Evolutionary conservation across 768 basidiomycete species (phyloP).

Genomic region (Mycena indigotica): DNA sequence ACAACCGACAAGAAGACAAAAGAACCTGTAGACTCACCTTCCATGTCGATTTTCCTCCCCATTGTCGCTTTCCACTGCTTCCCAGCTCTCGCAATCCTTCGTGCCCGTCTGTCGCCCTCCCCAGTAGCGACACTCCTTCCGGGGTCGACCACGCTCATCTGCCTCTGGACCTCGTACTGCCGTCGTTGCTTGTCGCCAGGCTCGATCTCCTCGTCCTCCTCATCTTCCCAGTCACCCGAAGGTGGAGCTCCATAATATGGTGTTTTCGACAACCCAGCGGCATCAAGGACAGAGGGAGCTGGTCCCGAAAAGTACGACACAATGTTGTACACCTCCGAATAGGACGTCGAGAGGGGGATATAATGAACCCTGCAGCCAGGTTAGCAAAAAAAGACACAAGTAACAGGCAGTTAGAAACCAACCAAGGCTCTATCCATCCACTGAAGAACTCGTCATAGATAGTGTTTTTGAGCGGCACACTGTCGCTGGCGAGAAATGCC

Average conservation of each 20-base stretch:
- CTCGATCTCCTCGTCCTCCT: too few species aligned
- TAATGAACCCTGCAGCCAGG: constrained; percentile 78
- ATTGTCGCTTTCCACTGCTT: constrained; percentile 88
- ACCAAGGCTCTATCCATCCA: constrained; percentile 91
- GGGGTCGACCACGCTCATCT: not conserved
- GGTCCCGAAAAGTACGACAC: constrained; percentile 92
- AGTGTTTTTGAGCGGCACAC: constrained; percentile 86
- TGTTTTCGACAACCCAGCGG: constrained; percentile 52
- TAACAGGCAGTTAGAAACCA: constrained; percentile 20
- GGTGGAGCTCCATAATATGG: not conserved
- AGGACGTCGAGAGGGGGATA: constrained; percentile 86
- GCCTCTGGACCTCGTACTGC: not conserved
- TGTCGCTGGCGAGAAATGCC: constrained; percentile 83
- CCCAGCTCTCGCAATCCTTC: constrained; percentile 88
- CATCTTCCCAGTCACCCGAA: constrained; percentile 43
- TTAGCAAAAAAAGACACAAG: too few species aligned
- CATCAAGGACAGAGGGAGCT: constrained; percentile 56
- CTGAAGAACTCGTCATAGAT: constrained; percentile 90
- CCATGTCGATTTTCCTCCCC: constrained; percentile 87
- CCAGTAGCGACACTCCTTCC: constrained; percentile 24
- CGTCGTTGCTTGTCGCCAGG: constrained; percentile 49
- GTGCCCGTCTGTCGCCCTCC: constrained; percentile 72
- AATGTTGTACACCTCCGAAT: constrained; percentile 92
- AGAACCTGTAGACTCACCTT: constrained; percentile 57
- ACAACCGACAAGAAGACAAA: not conserved